phyloP scores from a whole-genome alignment of 192 early-diverging fungal genomes.

The Pecoramyces ruminantium region DNA sequence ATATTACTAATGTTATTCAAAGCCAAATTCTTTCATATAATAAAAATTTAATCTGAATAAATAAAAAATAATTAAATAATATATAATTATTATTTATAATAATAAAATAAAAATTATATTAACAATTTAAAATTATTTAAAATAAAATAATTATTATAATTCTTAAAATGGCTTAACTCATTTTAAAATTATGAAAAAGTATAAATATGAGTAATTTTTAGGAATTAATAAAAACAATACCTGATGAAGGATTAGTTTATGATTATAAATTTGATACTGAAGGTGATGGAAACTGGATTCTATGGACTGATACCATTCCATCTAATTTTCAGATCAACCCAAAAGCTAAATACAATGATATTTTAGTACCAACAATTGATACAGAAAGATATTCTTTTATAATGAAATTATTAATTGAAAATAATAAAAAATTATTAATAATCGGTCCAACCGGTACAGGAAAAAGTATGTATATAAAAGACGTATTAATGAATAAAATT shows the following conservation, averaged over 20 bases:
- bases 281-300: constrained; percentile 22
- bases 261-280: constrained; percentile 28
- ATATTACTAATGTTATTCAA: too few species aligned
- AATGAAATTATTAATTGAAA: constrained; percentile 30
- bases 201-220: too few species aligned
- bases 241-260: constrained; percentile 24
- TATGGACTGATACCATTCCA: constrained; percentile 29
- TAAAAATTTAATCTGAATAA: too few species aligned
- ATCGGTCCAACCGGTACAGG: constrained; percentile 43
- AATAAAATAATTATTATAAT: too few species aligned
- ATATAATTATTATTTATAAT: too few species aligned
- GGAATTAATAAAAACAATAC: too few species aligned
- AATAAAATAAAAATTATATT: too few species aligned
- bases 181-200: too few species aligned
- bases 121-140: too few species aligned
- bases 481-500: constrained; percentile 25
- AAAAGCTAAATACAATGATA: constrained; percentile 36
- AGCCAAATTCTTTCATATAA: too few species aligned
- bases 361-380: constrained; percentile 41
- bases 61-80: too few species aligned
- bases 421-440: constrained; percentile 24
- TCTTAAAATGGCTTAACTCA: constrained; percentile 28
- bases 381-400: constrained; percentile 38
- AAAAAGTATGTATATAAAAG: constrained; percentile 38
- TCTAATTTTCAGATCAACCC: constrained; percentile 18